Evolutionary conservation across 176 grass and related monocot species (phyloP).

Genomic region (Typha latifolia): DNA sequence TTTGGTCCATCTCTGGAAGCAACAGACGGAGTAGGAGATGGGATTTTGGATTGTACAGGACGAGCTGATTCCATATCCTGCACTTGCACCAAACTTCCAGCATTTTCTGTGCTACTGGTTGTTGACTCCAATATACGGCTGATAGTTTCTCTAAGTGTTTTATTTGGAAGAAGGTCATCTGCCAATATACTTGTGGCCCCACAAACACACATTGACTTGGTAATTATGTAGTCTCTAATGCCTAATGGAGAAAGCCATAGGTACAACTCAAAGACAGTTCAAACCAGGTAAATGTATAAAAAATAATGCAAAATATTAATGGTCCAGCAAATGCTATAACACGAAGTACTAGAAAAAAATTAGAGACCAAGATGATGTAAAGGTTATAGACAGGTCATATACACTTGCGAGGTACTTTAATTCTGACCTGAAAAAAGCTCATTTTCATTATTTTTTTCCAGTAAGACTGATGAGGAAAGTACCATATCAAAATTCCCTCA

Average conservation of each 20-base stretch:
- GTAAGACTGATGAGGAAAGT: slow-evolving; percentile 11
- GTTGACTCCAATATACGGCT: slow-evolving; percentile 79
- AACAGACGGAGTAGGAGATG: slow-evolving; percentile 68
- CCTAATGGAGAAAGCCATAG: slow-evolving; percentile 40
- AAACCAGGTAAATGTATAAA: slow-evolving; percentile 1
- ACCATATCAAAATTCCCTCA: background rate
- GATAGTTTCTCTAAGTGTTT: slow-evolving; percentile 87
- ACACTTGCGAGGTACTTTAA: too few relatives aligned
- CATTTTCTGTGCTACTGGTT: slow-evolving; percentile 87
- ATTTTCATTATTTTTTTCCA: slow-evolving; percentile 5
- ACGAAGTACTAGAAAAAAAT: background rate
- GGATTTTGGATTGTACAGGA: slow-evolving; percentile 47
- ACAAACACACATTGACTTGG: slow-evolving; percentile 69
- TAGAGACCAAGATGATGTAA: too few relatives aligned
- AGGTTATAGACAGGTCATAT: too few relatives aligned
- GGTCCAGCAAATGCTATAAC: slow-evolving; percentile 1
- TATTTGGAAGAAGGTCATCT: slow-evolving; percentile 93
- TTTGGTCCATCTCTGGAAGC: slow-evolving; percentile 81
- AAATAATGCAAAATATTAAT: slow-evolving; percentile 11
- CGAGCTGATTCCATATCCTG: slow-evolving; percentile 82
- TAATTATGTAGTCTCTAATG: slow-evolving; percentile 89
- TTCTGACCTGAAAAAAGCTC: too few relatives aligned
- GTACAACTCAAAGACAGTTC: slow-evolving; percentile 11
- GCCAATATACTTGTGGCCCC: slow-evolving; percentile 85
- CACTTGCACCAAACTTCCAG: slow-evolving; percentile 62